Evolutionary conservation across 2,329 filamentous ascomycete species (phyloP), one percentile per base, ranked within the genome.

Genomic region (Pyrenophora teres): DNA sequence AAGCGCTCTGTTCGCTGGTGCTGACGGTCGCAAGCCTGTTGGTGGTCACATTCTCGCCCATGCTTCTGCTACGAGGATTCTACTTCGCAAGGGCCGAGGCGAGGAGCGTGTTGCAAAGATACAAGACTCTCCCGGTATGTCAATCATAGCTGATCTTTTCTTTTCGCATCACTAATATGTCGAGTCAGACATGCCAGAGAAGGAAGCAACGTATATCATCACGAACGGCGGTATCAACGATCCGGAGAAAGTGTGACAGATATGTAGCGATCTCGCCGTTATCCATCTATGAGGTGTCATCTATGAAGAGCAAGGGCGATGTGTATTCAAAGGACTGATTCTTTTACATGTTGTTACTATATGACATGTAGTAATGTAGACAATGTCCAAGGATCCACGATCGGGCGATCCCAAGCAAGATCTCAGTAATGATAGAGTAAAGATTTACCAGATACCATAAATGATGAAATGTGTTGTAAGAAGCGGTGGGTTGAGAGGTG

Each of bases 31-130:
- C 40, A 88, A 88, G 68, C 84, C 85, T 41, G 81, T 85, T 41
- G 84, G 84, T 54, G 86, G 86, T 13, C 86, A 89, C 72, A 82
- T 88, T 48, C 81, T 89, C 25, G 86, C 86, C 32, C 86, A 89
- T 70, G 86, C 86, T 44, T 87, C 85, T 45, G 82, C 85, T 2
- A 88, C 86, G 33, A 79, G 86, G 48, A 79, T 88, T 49, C 75
- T 88, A 9, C 79, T 89, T 52, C 80, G 86, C 8, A 89, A 89
- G 64, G 86, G 86, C 40, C 80, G 86, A 56, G 86, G 86, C 8
- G 86, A 88, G 54, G 86, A 89, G 69, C 80, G 86, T 52, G 86
- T 88, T 40, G 86, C 86, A 2, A 88, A 88, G 73, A 83, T 88
- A 36, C 81, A 86, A 57, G 85, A 87, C 65, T 87, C 83, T 30